A percentile compares a stretch with the other conserved stretches of the same genome.
Evolutionary conservation across 805 yeast species (phyloP).

Genomic region (Wickerhamiella nectarea): DNA sequence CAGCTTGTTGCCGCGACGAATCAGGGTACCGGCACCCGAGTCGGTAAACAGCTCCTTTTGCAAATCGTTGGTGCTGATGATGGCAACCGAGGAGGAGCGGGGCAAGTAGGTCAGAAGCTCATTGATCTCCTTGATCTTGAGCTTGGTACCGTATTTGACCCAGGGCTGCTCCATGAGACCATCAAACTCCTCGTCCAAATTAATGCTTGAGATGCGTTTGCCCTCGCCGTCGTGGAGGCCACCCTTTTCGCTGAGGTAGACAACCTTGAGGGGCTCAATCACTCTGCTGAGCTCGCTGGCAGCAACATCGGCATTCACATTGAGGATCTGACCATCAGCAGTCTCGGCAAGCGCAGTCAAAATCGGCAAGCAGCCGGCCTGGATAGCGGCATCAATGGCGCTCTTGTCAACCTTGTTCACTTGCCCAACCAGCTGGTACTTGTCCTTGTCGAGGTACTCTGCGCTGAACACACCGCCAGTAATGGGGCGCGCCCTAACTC

Average conservation of each 20-base stretch:
- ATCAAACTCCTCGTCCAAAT: slow-evolving; percentile 92
- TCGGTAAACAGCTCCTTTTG: slow-evolving; percentile 97
- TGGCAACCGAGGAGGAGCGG: slow-evolving; percentile 94
- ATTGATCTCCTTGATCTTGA: slow-evolving; percentile 91
- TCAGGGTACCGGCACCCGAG: slow-evolving; percentile 97
- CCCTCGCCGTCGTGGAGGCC: slow-evolving; percentile 89
- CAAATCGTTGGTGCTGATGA: slow-evolving; percentile 84
- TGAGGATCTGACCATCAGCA: slow-evolving; percentile 87
- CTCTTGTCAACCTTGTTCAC: slow-evolving; percentile 76
- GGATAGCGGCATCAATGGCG: slow-evolving; percentile 84
- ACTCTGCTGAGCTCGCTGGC: slow-evolving; percentile 97
- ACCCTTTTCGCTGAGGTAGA: slow-evolving; percentile 93
- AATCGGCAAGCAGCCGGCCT: slow-evolving; percentile 93
- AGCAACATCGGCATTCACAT: slow-evolving; percentile 97
- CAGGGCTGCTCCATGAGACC: slow-evolving; percentile 82
- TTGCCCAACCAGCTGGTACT: slow-evolving; percentile 86
- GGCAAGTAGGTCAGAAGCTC: slow-evolving; percentile 90
- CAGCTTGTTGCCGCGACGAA: slow-evolving; percentile 91
- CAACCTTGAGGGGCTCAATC: slow-evolving; percentile 92
- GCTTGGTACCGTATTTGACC: slow-evolving; percentile 97
- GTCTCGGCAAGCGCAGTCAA: slow-evolving; percentile 95
- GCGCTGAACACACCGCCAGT: slow-evolving; percentile 97
- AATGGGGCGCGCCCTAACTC: slow-evolving; percentile 96
- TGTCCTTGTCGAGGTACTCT: slow-evolving; percentile 75
- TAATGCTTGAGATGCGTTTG: slow-evolving; percentile 77